Percentiles rank a stretch among this genome's conserved stretches.
These are phyloP conservation scores for Blastomyces silverae DNA, from an alignment of 2,329 filamentous ascomycete species.

Conservation along the genomic window DNA sequence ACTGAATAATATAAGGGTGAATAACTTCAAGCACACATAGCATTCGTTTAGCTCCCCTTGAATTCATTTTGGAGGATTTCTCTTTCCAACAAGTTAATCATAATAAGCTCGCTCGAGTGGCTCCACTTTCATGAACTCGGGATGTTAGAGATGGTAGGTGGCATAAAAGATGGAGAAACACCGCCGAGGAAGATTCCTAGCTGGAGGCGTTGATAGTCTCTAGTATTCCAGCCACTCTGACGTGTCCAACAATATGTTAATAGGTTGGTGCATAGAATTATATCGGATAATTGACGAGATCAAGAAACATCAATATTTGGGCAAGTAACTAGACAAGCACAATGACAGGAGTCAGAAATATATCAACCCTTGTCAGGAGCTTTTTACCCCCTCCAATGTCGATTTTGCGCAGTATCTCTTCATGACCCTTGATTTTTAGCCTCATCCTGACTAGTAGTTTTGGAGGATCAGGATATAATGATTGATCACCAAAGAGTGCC, in stretches of 20 bases:
- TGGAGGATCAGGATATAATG: background rate
- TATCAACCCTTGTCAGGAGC: constrained; percentile 45
- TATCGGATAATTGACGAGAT: background rate
- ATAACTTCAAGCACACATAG: background rate
- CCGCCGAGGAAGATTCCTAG: constrained; percentile 43
- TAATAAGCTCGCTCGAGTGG: background rate
- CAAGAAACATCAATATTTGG: constrained; percentile 44
- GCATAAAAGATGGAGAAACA: constrained; percentile 46
- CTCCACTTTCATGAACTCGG: too few species aligned
- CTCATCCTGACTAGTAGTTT: background rate
- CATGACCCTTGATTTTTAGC: background rate
- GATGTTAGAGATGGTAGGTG: constrained; percentile 38
- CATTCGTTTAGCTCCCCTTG: background rate
- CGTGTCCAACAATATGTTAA: constrained; percentile 37
- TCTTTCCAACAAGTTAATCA: background rate
- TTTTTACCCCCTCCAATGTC: constrained; percentile 44
- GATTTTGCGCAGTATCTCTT: constrained; percentile 25
- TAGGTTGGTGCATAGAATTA: background rate
- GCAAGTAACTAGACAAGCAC: constrained; percentile 53
- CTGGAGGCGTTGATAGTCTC: constrained; percentile 40
- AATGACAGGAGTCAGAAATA: constrained; percentile 48
- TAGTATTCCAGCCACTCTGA: constrained; percentile 44
- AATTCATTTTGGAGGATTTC: background rate
- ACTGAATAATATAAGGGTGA: background rate
- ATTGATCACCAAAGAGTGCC: background rate